These are phyloP conservation scores for Aspergillus steynii DNA, from an alignment of 495 filamentous ascomycete genomes.

Conservation along the genomic window DNA sequence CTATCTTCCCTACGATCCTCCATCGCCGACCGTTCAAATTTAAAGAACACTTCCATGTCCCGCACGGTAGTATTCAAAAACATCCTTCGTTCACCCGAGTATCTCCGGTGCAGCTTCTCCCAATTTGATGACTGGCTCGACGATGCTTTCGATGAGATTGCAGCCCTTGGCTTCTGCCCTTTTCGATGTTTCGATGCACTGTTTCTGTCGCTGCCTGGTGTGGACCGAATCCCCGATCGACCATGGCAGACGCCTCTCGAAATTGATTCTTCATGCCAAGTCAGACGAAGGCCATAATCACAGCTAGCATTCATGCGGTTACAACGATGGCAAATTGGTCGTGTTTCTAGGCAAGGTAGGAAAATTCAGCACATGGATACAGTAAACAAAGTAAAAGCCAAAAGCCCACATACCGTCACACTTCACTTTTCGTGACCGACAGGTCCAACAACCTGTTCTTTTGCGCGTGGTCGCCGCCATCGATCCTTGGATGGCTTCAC, in stretches of 20 bases:
- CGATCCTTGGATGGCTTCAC: neutral
- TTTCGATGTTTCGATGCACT: no score
- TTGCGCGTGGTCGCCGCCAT: neutral
- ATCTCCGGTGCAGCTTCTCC: neutral
- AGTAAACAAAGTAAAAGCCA: neutral
- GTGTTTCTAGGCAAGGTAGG: neutral
- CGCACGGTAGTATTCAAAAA: slow-evolving; percentile 27
- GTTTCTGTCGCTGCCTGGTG: slow-evolving; percentile 7
- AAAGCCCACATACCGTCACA: slow-evolving; percentile 23
- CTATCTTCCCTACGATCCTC: neutral
- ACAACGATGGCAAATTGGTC: slow-evolving; percentile 13
- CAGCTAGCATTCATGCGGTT: slow-evolving; percentile 18
- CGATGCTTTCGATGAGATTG: neutral
- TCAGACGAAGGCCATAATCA: slow-evolving; percentile 24
- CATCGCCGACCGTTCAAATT: slow-evolving; percentile 8
- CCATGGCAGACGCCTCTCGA: slow-evolving; percentile 29
- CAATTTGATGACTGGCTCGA: no score
- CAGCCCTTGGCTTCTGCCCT: neutral
- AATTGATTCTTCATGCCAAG: slow-evolving; percentile 29
- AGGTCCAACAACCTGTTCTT: slow-evolving; percentile 26
- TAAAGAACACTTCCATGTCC: slow-evolving; percentile 24
- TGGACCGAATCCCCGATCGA: slow-evolving; percentile 26
- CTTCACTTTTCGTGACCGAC: slow-evolving; percentile 26
- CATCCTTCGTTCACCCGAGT: slow-evolving; percentile 5
- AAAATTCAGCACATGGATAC: neutral